These are phyloP conservation scores for Kodamaea plutei DNA, from an alignment of 1,139 yeast genomes.

Conservation along the genomic window DNA sequence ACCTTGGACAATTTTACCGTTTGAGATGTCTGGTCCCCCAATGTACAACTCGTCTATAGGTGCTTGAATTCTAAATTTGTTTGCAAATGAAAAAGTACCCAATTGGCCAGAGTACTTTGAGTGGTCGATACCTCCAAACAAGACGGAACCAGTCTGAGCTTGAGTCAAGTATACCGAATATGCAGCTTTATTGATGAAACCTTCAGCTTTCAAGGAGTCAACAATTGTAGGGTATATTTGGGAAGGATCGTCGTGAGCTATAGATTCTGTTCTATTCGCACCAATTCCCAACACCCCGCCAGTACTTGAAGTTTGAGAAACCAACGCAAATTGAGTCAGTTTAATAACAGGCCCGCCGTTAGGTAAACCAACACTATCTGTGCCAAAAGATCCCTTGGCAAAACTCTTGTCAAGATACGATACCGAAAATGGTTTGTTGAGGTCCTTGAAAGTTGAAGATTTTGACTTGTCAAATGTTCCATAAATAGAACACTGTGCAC, in stretches of 20 bases:
- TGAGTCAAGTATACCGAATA: slow-evolving; percentile 42
- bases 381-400: slow-evolving; percentile 50
- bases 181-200: slow-evolving; percentile 23
- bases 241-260: slow-evolving; percentile 8
- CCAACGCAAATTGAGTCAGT: slow-evolving; percentile 52
- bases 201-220: slow-evolving; percentile 21
- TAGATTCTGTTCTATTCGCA: slow-evolving; percentile 12
- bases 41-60: slow-evolving; percentile 4
- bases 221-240: slow-evolving; percentile 25
- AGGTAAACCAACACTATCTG: slow-evolving; percentile 29
- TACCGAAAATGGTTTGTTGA: slow-evolving; percentile 37
- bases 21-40: slow-evolving; percentile 2
- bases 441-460: slow-evolving; percentile 44
- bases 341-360: slow-evolving; percentile 19
- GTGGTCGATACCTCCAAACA: slow-evolving; percentile 58
- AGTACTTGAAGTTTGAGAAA: slow-evolving; percentile 44
- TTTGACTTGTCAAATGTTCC: slow-evolving; percentile 48
- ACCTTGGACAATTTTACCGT: slow-evolving; percentile 4
- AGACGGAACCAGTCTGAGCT: slow-evolving; percentile 39
- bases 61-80: slow-evolving; percentile 5
- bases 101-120: slow-evolving; percentile 49
- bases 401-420: slow-evolving; percentile 29
- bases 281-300: slow-evolving; percentile 65
- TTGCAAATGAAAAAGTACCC: slow-evolving; percentile 12
- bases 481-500: slow-evolving; percentile 29